Conservation (phyloP, 2,329 filamentous ascomycete genomes). For the Penicillium sp. region DNA sequence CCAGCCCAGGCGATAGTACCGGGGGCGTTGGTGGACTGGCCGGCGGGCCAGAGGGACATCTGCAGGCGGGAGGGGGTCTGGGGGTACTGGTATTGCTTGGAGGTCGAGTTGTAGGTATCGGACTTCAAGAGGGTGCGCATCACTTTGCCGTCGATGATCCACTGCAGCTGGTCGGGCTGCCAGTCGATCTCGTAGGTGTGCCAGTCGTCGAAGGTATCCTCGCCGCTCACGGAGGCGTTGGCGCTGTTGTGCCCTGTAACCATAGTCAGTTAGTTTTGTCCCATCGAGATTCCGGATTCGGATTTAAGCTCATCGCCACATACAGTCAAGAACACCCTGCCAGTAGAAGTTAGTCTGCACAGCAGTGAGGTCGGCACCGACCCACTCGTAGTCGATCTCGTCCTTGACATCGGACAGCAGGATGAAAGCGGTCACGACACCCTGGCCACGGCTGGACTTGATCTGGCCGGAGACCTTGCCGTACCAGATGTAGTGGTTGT, state of each 20-base stretch:
- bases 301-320: conserved; percentile 41
- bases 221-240: conserved; percentile 60
- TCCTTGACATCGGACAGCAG: conserved; percentile 94
- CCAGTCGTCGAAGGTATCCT: conserved; percentile 72
- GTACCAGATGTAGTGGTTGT: conserved; percentile 93
- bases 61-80: conserved; percentile 90
- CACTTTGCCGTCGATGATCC: conserved; percentile 79
- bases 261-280: not conserved
- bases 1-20: conserved; percentile 93
- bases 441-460: conserved; percentile 78
- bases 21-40: conserved; percentile 71
- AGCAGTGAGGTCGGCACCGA: conserved; percentile 73
- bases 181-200: conserved; percentile 94
- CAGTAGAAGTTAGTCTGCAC: conserved; percentile 97
- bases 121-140: conserved; percentile 72
- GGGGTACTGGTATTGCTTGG: conserved; percentile 80
- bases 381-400: conserved; percentile 96
- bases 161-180: conserved; percentile 81
- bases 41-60: conserved; percentile 94
- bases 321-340: conserved; percentile 89
- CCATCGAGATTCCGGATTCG: not conserved
- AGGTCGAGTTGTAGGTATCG: conserved; percentile 82
- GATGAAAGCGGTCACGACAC: conserved; percentile 97
- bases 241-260: conserved; percentile 45
- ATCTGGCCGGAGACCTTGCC: conserved; percentile 84